Evolutionary conservation across 345 rosid species (phyloP).

Genomic region (Sisymbrium irio): DNA sequence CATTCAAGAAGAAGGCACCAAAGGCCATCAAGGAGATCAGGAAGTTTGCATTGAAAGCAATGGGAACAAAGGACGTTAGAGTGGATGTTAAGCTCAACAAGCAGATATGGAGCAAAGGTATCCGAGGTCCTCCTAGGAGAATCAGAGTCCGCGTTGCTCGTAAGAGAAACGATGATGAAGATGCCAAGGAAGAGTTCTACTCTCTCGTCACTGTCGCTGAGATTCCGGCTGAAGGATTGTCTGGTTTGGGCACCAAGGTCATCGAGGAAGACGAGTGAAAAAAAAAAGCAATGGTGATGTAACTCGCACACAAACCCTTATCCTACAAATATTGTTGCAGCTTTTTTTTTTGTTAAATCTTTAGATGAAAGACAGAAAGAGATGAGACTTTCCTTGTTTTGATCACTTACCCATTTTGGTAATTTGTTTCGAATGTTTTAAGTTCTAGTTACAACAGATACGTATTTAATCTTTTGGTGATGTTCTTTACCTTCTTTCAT

Average conservation of each 20-base stretch:
- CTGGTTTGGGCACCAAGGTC: slow-evolving; percentile 52
- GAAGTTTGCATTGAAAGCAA: slow-evolving; percentile 56
- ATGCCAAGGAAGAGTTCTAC: slow-evolving; percentile 60
- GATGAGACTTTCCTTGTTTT: neutral
- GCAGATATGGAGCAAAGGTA: slow-evolving; percentile 63
- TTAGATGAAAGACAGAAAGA: slow-evolving; percentile 12
- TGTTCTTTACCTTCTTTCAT: neutral
- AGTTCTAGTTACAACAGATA: neutral
- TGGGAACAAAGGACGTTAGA: slow-evolving; percentile 64
- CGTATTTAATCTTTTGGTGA: neutral
- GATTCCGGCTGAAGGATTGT: slow-evolving; percentile 50
- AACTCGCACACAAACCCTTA: neutral
- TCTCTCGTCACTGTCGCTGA: slow-evolving; percentile 59
- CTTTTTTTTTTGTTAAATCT: neutral
- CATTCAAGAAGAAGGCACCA: slow-evolving; percentile 70
- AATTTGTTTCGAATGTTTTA: neutral
- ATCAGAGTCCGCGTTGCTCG: slow-evolving; percentile 56
- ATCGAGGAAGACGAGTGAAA: slow-evolving; percentile 56
- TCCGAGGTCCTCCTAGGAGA: slow-evolving; percentile 59
- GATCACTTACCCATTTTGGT: slow-evolving; percentile 11
- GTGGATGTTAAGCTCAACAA: slow-evolving; percentile 65
- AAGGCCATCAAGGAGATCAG: slow-evolving; percentile 61
- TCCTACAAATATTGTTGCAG: neutral
- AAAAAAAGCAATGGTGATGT: neutral
- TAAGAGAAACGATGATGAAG: slow-evolving; percentile 61